Evolutionary conservation across 2,329 filamentous ascomycete species (phyloP), one percentile per base, ranked within the genome.

Genomic region (Aspergillaceae sp.): DNA sequence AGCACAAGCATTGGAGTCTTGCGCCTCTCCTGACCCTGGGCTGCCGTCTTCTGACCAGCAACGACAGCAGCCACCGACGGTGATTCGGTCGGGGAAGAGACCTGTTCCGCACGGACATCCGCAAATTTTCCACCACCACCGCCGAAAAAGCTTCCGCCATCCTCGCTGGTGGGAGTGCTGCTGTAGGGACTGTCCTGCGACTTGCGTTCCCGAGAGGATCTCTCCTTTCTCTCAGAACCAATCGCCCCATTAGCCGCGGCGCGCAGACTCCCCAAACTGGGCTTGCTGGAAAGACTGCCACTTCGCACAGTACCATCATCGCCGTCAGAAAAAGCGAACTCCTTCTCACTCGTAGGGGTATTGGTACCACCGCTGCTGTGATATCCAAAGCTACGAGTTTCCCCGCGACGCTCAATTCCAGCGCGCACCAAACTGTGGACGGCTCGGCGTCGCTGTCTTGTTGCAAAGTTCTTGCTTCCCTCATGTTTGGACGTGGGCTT

Each of bases 391-490:
- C 84, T 86, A 48, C 83, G 75, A 70, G 78, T 85, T 75, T 78
- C 63, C n/a, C 65, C 78, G 47, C 91, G 87, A 49, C 92, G 86
- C 61, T 89, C 87, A 52, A 92, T 78, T 10, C 91, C 90, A 45
- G 91, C 91, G 54, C 87, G 86, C 51, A 96, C 87, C 42, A 98
- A 79, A 63, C 89, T 96, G 72, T 90, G 83, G 40, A 98, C 83
- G 28, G 92, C 92, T 58, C 86, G 89, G 53, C 91, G 88, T 49
- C 92, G 88, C 60, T 94, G 90, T 51, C 92, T 89, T 46, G 89
- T 83, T 7, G 86, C 86, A 70, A 98, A 98, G 74, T 98, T 98
- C 80, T 96, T 74, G 81, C 91, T 96, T 27, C 91, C 92, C 66
- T 97, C 91, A 53, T 91, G 81, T 72, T 89, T 95, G 55, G 87